Conservation (phyloP, 345 rosid genomes). For the Citropsis articulata region DNA sequence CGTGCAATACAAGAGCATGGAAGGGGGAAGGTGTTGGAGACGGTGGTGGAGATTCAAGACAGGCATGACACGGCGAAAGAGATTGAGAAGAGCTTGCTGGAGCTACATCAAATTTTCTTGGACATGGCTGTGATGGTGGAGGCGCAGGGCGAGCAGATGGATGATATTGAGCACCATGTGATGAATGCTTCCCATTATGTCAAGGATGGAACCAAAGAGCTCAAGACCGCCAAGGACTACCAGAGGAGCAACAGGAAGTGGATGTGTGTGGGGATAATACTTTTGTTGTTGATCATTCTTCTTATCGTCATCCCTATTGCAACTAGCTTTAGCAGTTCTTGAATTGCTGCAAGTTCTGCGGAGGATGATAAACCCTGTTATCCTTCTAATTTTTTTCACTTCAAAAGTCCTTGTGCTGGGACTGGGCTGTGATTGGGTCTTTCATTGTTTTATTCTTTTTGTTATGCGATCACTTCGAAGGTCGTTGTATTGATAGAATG, state of each 20-base stretch:
- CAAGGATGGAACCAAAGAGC: conserved; percentile 72
- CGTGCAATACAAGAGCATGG: conserved; percentile 89
- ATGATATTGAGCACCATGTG: conserved; percentile 91
- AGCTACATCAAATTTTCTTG: conserved; percentile 89
- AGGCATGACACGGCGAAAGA: conserved; percentile 84
- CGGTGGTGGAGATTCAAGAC: conserved; percentile 89
- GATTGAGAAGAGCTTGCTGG: conserved; percentile 89
- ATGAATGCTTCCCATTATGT: conserved; percentile 79
- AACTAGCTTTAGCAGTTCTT: conserved; percentile 76
- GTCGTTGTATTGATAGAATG: no score
- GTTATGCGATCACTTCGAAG: no score
- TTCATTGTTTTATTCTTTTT: conserved; percentile 12
- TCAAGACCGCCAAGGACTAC: conserved; percentile 62
- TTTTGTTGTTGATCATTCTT: conserved; percentile 66
- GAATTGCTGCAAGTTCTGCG: conserved; percentile 17
- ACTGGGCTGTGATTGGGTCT: neutral
- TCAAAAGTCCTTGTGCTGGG: neutral
- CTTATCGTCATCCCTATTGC: conserved; percentile 65
- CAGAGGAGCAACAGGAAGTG: conserved; percentile 81
- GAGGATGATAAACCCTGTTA: conserved; percentile 45
- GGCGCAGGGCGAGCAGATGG: conserved; percentile 90
- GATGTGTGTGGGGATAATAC: conserved; percentile 65
- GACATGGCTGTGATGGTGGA: conserved; percentile 99
- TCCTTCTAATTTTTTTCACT: conserved; percentile 22
- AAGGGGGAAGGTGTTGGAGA: conserved; percentile 84